Base-by-base conservation (phyloP, 495 filamentous ascomycete genomes). In the Annulohypoxylon maeteangense region DNA sequence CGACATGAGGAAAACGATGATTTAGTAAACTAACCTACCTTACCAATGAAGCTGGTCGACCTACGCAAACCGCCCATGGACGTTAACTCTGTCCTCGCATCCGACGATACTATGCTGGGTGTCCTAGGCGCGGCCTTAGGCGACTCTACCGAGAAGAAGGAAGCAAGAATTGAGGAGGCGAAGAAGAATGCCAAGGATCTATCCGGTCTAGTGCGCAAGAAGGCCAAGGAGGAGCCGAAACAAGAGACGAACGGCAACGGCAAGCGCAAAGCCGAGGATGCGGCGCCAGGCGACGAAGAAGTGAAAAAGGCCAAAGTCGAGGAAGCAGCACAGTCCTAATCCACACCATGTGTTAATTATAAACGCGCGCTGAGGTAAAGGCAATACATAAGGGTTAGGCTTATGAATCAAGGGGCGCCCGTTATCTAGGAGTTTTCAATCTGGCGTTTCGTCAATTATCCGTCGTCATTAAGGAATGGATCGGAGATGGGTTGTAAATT, bases 131-230 rank as follows among this genome's bases (percentile, higher is more conserved):
- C 88, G 25, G 87, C 93, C 18, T 80, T 95, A 0, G 93, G 91
- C 27, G 88, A 92, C 67, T 86, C 89, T 3, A 79, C 85, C 11
- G 80, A 81, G 7, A 84, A 89, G 60, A 86, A 90, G 66, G 86
- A 88, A 68, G 89, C 89, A 12, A 81, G 88, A 47, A 81, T 96
- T 27, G 90, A 93, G 63, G 91, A 94, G 71, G 94, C 89, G 38
- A 90, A 90, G 68, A 91, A 91, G 78, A 85, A 81, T 20, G 95
- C 95, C 14, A 97, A 87, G 51, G 96, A 99, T 75, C 79, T 99
- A n/a, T 91, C 90, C 1, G 88, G 90, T 11, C 79, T 98, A n/a
- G 90, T 98, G 2, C 87, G 92, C 60, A 96, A 87, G 80, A 93
- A 97, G 85, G 82, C 87, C 62, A 85, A 86, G 79, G 55, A 71